Evolutionary conservation across 2,329 filamentous ascomycete species (phyloP), one percentile per base, ranked within the genome.

Genomic region (Ascochyta fabae): DNA sequence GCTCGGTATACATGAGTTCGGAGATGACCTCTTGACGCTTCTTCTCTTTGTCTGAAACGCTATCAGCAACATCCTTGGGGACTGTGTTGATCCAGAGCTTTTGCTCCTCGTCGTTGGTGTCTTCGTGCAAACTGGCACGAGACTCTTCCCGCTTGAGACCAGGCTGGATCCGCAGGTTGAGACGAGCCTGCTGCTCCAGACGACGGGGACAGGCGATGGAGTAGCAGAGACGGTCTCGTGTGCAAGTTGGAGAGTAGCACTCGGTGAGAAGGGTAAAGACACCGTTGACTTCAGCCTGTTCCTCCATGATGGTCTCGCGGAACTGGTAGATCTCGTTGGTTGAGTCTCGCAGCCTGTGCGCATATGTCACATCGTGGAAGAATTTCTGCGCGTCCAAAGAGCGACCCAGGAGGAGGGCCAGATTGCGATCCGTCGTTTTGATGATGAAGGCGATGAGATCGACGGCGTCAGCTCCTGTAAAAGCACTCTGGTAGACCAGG

Each of bases 41-140:
- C 86, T 96, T 96, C 76, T 99, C 95, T 64, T 86, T 86, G 65
- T 99, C 95, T 45, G 87, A 88, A 27, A 97, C 88, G 70, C 88
- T 91, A 66, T 98, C 93, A 0, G 93, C 92, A 53, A 99, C 83
- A 74, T 98, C 95, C 75, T 96, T 95, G 0, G 93, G 91, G 33
- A 99, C 95, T 13, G 93, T 96, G 75, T 98, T 98, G 77, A 99
- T 99, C 95, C 95, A 99, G 34, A 99, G 84, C 77, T 98, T 98
- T 79, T 98, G 95, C 75, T 98, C 93, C 70, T 97, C 92, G 69
- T 94, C 89, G 68, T 95, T 89, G 55, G 93, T 90, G 60, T 95
- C 91, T 66, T 96, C 92, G 69, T 96, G 93, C 70, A 91, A 77
- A 79, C 86, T 95, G 72, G 81, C 82, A 64, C 86, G 83, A 6